Percentiles rank a stretch among this genome's conserved stretches.
phyloP scores from a whole-genome alignment of 2,329 filamentous ascomycete species.

The Sclerotinia sclerotiorum region DNA sequence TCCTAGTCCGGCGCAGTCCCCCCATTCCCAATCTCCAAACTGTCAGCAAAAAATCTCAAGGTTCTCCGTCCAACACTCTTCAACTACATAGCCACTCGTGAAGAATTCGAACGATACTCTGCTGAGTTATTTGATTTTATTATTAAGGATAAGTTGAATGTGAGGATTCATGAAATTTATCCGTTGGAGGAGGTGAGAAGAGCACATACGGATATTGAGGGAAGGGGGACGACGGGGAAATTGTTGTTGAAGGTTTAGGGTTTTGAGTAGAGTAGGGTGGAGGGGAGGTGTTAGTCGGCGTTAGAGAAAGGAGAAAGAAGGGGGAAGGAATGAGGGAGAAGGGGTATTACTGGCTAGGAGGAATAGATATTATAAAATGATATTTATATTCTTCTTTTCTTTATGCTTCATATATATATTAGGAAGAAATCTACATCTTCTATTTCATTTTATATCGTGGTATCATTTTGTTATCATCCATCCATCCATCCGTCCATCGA shows the following conservation, averaged over 20 bases:
- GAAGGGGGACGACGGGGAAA: constrained; percentile 81
- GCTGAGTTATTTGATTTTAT: constrained; percentile 74
- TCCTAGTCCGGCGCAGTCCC: constrained; percentile 53
- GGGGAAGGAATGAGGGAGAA: not conserved
- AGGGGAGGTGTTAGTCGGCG: not conserved
- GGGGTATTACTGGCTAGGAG: too few species aligned
- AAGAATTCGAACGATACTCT: constrained; percentile 70
- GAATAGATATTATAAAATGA: too few species aligned
- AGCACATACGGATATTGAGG: constrained; percentile 77
- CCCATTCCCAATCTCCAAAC: constrained; percentile 56
- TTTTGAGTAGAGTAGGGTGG: not conserved
- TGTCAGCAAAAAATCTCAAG: constrained; percentile 74
- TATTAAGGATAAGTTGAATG: constrained; percentile 65
- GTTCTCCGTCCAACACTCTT: constrained; percentile 72
- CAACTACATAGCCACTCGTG: constrained; percentile 66
- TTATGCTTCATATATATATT: too few species aligned
- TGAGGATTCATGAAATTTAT: constrained; percentile 75
- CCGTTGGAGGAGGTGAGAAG: constrained; percentile 68
- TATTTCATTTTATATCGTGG: constrained; percentile 1
- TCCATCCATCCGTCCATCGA: not conserved
- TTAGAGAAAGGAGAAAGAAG: not conserved
- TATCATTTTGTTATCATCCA: not conserved
- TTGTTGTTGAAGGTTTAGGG: constrained; percentile 64
- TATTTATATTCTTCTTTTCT: too few species aligned
- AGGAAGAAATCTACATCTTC: not conserved